A percentile compares a stretch with the other conserved stretches of the same genome.
Evolutionary conservation across 257 asterid genomes (phyloP).

Genomic region (Solanum tarapatanum): DNA sequence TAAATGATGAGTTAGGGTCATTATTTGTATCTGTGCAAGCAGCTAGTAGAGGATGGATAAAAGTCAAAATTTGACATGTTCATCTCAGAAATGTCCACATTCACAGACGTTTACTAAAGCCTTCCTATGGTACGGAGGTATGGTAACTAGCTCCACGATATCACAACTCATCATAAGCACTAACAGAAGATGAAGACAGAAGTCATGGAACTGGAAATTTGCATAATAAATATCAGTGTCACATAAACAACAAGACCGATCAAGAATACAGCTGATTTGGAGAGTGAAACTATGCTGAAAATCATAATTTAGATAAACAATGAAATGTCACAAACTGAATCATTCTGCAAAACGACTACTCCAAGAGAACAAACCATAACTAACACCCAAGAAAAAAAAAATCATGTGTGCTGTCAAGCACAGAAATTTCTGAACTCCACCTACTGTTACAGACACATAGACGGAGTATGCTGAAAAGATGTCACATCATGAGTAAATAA

Average conservation of each 20-base stretch:
- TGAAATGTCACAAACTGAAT: neutral
- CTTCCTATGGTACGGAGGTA: neutral
- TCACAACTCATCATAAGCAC: neutral
- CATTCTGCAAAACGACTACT: neutral
- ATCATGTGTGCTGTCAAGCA: neutral
- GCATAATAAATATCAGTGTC: neutral
- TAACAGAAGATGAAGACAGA: neutral
- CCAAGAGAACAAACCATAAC: neutral
- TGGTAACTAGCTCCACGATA: neutral
- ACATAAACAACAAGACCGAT: neutral
- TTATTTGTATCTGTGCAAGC: slow-evolving; percentile 6
- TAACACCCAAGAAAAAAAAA: neutral
- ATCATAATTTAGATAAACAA: neutral
- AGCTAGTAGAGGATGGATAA: neutral
- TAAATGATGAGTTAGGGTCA: slow-evolving; percentile 1
- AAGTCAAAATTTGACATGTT: neutral
- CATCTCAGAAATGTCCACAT: neutral
- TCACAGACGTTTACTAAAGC: neutral
- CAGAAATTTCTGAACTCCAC: neutral
- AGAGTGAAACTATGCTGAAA: neutral
- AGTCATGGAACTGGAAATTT: neutral
- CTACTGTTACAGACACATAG: neutral
- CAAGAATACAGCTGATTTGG: neutral
- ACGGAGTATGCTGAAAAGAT: neutral
- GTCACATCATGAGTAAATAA: neutral